Evolutionary conservation across 257 asterid genomes (phyloP), one percentile per base, ranked within the genome.

Genomic region (Penstemon eatonii): DNA sequence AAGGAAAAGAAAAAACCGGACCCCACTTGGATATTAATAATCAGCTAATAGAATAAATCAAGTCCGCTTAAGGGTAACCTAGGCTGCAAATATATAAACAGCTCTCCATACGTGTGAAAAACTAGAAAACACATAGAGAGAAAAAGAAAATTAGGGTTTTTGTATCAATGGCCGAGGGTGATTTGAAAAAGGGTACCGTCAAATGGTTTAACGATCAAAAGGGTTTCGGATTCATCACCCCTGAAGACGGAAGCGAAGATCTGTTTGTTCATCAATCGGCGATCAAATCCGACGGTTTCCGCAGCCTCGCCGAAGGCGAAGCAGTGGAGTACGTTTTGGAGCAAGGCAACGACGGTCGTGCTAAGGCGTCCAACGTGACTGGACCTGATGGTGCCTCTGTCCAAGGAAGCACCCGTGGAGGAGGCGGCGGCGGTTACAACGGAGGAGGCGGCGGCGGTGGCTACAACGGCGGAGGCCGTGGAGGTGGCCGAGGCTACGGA

Each of bases 151-250:
- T 25, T 83, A 80, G 85, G 87, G 87, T 78, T 81, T 69, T 60
- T 33, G 75, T 19, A 62, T 9, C 51, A 46, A 84, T 82, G 89
- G 81, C 74, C 3, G 85, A 74, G 53, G 69, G 63, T 13, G 82
- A 80, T 19, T 78, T 80, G 75, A 74, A 68, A 4, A 84, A 61
- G 82, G 98, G 98, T 0, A 66, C 73, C 0, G 98, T 92, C 4
- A 92, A 92, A 71, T 92, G 98, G 98, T 92, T 92, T 72, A 84
- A 77, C 68, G 96, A 84, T 55, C 92, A 86, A 33, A 92, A 89
- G 47, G 98, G 98, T 0, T 92, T 81, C 39, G 98, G 98, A 0
- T 92, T 92, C 75, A 89, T 92, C 64, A 89, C 96, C 7, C 98
- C 98, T 5, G 86, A 82, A 0, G 96, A 87, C 46, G 98, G 96